Conservation (phyloP, 257 asterid genomes). For the Lithospermum erythrorhizon region DNA sequence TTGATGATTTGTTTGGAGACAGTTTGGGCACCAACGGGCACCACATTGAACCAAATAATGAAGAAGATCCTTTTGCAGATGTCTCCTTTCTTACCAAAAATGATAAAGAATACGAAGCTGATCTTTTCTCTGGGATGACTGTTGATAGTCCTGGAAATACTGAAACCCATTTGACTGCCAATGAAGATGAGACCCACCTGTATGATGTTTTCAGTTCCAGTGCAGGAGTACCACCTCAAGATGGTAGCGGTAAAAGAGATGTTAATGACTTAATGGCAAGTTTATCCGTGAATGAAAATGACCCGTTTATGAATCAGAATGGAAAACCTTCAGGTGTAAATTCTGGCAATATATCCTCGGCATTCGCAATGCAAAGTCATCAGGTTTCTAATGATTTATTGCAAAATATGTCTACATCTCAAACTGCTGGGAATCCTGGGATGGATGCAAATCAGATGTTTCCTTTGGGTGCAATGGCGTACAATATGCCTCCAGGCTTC, state of each 20-base stretch:
- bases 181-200: conserved; percentile 36
- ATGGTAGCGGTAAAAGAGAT: conserved; percentile 26
- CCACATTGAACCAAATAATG: conserved; percentile 31
- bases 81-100: conserved; percentile 61
- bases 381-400: conserved; percentile 32
- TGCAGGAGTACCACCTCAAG: conserved; percentile 31
- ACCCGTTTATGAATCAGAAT: conserved; percentile 31
- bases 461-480: conserved; percentile 54
- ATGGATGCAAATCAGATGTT: conserved; percentile 39
- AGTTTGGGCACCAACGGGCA: conserved; percentile 24
- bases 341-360: conserved; percentile 22
- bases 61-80: conserved; percentile 92
- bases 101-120: conserved; percentile 37
- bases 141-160: conserved; percentile 31
- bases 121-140: conserved; percentile 58
- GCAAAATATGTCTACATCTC: conserved; percentile 41
- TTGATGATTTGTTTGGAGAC: conserved; percentile 70
- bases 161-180: conserved; percentile 26
- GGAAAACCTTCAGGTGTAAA: conserved; percentile 23
- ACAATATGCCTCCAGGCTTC: conserved; percentile 55
- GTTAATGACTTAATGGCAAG: conserved; percentile 48
- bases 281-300: conserved; percentile 42
- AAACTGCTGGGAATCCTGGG: conserved; percentile 43
- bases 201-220: conserved; percentile 52
- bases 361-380: conserved; percentile 24